Conservation (phyloP, 257 asterid genomes). For the Scutellaria galericulata region DNA sequence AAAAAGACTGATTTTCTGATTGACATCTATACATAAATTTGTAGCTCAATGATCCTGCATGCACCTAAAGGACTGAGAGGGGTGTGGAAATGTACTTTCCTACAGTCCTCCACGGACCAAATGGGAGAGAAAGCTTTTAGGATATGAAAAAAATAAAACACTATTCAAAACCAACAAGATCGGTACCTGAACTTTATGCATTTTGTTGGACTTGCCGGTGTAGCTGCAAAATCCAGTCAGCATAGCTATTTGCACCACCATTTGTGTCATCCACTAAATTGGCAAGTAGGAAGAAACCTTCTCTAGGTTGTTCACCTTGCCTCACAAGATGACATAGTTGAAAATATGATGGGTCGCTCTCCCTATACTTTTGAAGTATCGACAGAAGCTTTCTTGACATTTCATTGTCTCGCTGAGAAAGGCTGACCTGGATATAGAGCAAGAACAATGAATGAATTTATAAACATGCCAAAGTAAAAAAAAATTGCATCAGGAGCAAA, state of each 20-base stretch:
- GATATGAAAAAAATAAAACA: not conserved
- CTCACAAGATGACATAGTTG: conserved; percentile 65
- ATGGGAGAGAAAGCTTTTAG: not conserved
- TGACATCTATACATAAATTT: not conserved
- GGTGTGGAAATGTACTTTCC: too few species aligned
- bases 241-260: conserved; percentile 57
- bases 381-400: conserved; percentile 59
- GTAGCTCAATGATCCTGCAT: too few species aligned
- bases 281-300: conserved; percentile 53
- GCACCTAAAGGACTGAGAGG: too few species aligned
- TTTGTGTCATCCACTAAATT: conserved; percentile 65
- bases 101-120: not conserved
- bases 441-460: not conserved
- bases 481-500: conserved; percentile 14
- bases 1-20: not conserved
- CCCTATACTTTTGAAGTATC: conserved; percentile 52
- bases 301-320: conserved; percentile 82
- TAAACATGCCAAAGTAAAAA: not conserved
- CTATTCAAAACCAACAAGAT: not conserved
- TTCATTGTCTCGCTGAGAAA: conserved; percentile 53
- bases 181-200: conserved; percentile 57
- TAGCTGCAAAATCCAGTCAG: conserved; percentile 68
- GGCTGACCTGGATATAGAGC: conserved; percentile 51
- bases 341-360: conserved; percentile 60
- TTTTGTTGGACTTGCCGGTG: conserved; percentile 69